These are phyloP conservation scores for Inga leiocalycina DNA, from an alignment of 306 rosid species.

Conservation along the genomic window DNA sequence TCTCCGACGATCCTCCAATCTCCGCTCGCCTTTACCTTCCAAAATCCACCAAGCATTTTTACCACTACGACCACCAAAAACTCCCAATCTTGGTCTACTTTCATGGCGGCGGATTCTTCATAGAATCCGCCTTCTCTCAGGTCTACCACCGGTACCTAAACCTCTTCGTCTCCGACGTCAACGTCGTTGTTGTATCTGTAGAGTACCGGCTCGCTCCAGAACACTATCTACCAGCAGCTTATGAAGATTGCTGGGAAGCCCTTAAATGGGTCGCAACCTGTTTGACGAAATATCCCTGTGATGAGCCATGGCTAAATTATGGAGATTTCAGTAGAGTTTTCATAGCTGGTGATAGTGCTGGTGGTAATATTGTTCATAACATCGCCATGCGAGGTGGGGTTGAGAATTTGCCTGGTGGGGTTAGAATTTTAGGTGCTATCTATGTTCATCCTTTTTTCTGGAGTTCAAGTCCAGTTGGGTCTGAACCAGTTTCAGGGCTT, in stretches of 20 bases:
- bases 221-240: slow-evolving; percentile 40
- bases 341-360: slow-evolving; percentile 57
- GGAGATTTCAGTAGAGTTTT: slow-evolving; percentile 37
- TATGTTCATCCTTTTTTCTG: slow-evolving; percentile 49
- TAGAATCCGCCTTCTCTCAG: slow-evolving; percentile 48
- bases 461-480: slow-evolving; percentile 32
- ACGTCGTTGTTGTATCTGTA: slow-evolving; percentile 45
- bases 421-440: slow-evolving; percentile 32
- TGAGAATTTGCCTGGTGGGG: slow-evolving; percentile 37
- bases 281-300: background rate
- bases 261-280: slow-evolving; percentile 42
- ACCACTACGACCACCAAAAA: background rate
- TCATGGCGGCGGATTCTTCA: slow-evolving; percentile 48
- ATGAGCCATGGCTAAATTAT: slow-evolving; percentile 47
- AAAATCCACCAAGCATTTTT: background rate
- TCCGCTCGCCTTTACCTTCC: slow-evolving; percentile 38
- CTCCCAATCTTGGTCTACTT: slow-evolving; percentile 48
- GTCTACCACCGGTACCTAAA: slow-evolving; percentile 38
- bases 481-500: slow-evolving; percentile 27
- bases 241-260: slow-evolving; percentile 46
- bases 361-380: slow-evolving; percentile 54
- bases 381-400: slow-evolving; percentile 40
- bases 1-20: slow-evolving; percentile 40
- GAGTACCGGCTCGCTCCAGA: slow-evolving; percentile 54
- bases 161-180: slow-evolving; percentile 33